Evolutionary conservation across 2,329 filamentous ascomycete genomes (phyloP).

Genomic region (Hawksworthiomyces lignivorus): DNA sequence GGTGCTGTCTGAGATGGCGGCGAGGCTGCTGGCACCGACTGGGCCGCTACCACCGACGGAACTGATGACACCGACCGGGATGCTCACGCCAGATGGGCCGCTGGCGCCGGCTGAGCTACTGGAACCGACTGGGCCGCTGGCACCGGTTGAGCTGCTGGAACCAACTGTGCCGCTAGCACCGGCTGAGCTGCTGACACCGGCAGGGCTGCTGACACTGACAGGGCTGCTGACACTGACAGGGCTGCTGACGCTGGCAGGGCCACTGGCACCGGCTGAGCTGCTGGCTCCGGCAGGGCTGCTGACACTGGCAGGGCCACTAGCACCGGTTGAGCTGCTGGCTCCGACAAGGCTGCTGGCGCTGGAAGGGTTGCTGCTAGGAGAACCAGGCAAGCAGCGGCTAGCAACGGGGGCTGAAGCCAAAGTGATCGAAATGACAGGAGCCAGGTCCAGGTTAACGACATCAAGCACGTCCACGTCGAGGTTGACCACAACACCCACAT

Average conservation of each 20-base stretch:
- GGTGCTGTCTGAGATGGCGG: constrained; percentile 3
- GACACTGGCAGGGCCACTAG: not conserved
- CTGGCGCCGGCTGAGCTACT: too few species aligned
- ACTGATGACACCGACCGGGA: not conserved
- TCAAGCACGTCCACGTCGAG: constrained; percentile 18
- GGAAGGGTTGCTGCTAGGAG: not conserved
- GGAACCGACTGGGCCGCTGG: too few species aligned
- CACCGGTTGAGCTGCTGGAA: not conserved
- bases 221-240: not conserved
- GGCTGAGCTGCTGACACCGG: too few species aligned
- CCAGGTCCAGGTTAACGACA: constrained; percentile 18
- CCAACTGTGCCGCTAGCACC: not conserved
- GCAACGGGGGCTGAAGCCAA: constrained; percentile 16
- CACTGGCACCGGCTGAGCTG: not conserved
- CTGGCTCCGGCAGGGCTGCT: not conserved
- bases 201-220: too few species aligned
- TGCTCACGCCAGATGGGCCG: too few species aligned
- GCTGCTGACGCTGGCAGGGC: not conserved
- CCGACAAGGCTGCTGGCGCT: not conserved
- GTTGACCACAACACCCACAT: constrained; percentile 19
- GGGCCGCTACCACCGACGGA: too few species aligned
- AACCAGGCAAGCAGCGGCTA: constrained; percentile 15
- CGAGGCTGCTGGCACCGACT: not conserved
- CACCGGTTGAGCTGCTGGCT: not conserved
- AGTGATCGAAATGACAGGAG: constrained; percentile 21